phyloP scores from a whole-genome alignment of 768 basidiomycete genomes.

The Lanmaoa rubissima region DNA sequence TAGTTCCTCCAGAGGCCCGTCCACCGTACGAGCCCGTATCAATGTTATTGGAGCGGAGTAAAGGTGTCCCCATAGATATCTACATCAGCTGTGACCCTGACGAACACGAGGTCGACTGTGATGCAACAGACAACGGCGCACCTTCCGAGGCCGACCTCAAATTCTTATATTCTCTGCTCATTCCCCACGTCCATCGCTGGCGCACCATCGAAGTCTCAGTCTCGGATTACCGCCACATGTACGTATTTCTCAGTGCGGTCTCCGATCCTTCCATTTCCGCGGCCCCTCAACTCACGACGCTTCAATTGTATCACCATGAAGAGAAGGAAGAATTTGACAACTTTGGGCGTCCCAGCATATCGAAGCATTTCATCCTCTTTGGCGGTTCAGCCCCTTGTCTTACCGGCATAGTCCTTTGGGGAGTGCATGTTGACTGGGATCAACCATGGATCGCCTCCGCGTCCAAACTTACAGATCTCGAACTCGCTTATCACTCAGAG shows the following conservation, averaged over 20 bases:
- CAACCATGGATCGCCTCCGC: constrained; percentile 33
- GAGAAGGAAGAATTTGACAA: constrained; percentile 36
- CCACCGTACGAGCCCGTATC: constrained; percentile 44
- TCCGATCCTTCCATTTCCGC: constrained; percentile 36
- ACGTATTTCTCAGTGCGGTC: constrained; percentile 41
- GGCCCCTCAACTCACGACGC: constrained; percentile 53
- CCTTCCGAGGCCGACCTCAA: constrained; percentile 24
- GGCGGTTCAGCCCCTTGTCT: constrained; percentile 53
- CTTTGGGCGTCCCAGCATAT: constrained; percentile 27
- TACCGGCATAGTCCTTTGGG: constrained; percentile 52
- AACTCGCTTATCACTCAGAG: constrained; percentile 59
- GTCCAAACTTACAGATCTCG: constrained; percentile 44
- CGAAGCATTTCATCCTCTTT: constrained; percentile 47
- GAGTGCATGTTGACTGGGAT: constrained; percentile 70
- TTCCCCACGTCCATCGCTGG: constrained; percentile 57
- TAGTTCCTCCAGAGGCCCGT: constrained; percentile 20
- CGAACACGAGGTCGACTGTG: constrained; percentile 25
- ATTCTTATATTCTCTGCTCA: constrained; percentile 36
- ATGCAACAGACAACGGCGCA: constrained; percentile 22
- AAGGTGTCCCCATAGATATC: constrained; percentile 53
- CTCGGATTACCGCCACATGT: constrained; percentile 47
- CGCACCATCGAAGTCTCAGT: constrained; percentile 47
- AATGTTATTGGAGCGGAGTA: constrained; percentile 52
- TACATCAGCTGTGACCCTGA: constrained; percentile 42
- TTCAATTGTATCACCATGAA: constrained; percentile 58